Conservation (phyloP, 306 rosid genomes). For the Citrullus colocynthis region DNA sequence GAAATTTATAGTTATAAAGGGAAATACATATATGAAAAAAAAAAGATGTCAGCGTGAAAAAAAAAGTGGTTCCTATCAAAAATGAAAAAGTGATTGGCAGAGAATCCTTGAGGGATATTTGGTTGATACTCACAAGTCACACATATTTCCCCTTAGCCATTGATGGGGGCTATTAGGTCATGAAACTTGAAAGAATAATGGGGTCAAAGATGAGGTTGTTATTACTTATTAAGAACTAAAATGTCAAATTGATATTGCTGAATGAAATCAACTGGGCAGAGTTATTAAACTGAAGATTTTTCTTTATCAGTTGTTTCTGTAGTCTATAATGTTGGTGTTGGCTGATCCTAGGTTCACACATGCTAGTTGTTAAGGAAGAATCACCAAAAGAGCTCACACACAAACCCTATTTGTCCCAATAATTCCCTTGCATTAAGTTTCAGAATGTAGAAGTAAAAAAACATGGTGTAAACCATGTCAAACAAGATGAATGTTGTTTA, state of each 20-base stretch:
- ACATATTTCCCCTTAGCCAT: neutral
- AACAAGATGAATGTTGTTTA: slow-evolving; percentile 1
- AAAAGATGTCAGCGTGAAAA: neutral
- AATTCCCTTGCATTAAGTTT: neutral
- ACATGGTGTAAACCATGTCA: neutral
- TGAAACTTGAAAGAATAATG: neutral
- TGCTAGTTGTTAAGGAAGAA: neutral
- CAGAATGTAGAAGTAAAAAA: neutral
- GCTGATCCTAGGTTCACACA: neutral
- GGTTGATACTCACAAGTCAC: neutral
- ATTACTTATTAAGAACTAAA: neutral
- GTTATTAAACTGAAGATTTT: neutral
- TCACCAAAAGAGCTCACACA: neutral
- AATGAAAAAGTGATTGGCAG: neutral
- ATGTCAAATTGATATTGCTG: neutral
- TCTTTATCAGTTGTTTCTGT: neutral
- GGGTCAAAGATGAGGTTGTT: neutral
- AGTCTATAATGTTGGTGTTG: neutral
- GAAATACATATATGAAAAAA: neutral
- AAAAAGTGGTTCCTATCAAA: neutral
- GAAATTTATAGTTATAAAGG: neutral
- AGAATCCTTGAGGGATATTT: neutral
- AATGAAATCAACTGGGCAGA: neutral
- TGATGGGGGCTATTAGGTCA: neutral
- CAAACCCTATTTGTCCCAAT: neutral